These are phyloP conservation scores for Massariosphaeria phaeospora DNA, from an alignment of 495 filamentous ascomycete genomes.

Conservation along the genomic window DNA sequence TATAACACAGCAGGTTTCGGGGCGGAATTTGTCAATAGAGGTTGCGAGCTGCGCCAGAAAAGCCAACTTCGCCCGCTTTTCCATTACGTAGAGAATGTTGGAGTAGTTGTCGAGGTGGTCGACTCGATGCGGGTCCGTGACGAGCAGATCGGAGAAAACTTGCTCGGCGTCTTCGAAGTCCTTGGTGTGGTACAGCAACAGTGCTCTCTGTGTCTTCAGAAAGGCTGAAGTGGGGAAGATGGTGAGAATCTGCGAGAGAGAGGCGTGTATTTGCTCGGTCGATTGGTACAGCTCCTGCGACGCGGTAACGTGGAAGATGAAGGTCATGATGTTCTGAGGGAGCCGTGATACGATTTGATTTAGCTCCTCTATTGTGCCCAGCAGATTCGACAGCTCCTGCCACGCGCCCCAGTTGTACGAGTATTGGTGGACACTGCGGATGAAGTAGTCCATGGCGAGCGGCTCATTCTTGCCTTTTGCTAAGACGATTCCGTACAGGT, in stretches of 20 bases:
- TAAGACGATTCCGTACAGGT: conserved; percentile 88
- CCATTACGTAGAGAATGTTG: conserved; percentile 94
- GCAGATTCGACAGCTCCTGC: conserved; percentile 74
- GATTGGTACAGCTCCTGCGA: conserved; percentile 88
- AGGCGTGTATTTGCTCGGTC: conserved; percentile 62
- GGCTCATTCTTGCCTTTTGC: conserved; percentile 84
- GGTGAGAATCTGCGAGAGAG: conserved; percentile 67
- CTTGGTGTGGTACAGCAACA: conserved; percentile 90
- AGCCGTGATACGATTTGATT: conserved; percentile 56
- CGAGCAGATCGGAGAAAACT: conserved; percentile 76
- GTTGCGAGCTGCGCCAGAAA: conserved; percentile 88
- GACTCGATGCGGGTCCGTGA: conserved; percentile 76
- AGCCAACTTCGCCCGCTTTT: conserved; percentile 76
- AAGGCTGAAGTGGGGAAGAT: conserved; percentile 86
- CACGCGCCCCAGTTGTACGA: conserved; percentile 97
- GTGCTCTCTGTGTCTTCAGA: conserved; percentile 79
- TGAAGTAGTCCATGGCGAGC: conserved; percentile 72
- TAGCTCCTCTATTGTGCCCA: conserved; percentile 76
- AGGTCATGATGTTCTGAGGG: conserved; percentile 85
- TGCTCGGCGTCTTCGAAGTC: conserved; percentile 82
- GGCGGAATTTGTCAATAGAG: conserved; percentile 88
- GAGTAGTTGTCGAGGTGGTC: conserved; percentile 92
- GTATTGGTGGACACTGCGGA: conserved; percentile 76
- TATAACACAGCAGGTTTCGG: conserved; percentile 93
- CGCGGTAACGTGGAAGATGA: conserved; percentile 86